Conservation (phyloP, 352 stramenopile genomes). For the Plasmopara muralis region DNA sequence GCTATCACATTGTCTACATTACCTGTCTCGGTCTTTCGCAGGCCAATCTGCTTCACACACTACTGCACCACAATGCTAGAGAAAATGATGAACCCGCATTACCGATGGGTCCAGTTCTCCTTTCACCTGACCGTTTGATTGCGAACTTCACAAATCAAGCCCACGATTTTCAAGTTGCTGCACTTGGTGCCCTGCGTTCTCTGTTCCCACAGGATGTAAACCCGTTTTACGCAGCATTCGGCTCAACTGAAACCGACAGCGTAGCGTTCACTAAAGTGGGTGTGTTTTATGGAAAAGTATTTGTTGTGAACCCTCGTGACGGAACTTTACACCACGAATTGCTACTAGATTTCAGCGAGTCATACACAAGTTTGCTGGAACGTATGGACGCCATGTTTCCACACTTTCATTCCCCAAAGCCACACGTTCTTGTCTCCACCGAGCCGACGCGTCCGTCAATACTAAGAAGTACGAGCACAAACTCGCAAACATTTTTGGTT, state of each 20-base stretch:
- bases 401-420: conserved; percentile 43
- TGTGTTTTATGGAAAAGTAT: conserved; percentile 74
- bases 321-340: conserved; percentile 52
- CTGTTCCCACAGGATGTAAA: conserved; percentile 75
- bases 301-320: conserved; percentile 51
- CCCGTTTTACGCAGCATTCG: conserved; percentile 81
- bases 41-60: conserved; percentile 40
- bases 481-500: conserved; percentile 3
- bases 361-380: conserved; percentile 51
- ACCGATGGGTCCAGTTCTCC: conserved; percentile 64
- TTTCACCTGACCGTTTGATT: conserved; percentile 57
- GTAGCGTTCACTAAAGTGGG: conserved; percentile 58
- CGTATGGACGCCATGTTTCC: conserved; percentile 76
- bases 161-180: conserved; percentile 59
- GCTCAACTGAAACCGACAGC: conserved; percentile 49
- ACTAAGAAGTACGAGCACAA: conserved; percentile 9
- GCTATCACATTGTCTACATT: conserved; percentile 78
- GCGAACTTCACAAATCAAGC: conserved; percentile 40
- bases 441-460: conserved; percentile 9
- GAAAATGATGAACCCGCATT: conserved; percentile 25
- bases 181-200: conserved; percentile 48
- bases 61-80: conserved; percentile 22
- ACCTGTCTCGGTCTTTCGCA: conserved; percentile 58
- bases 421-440: conserved; percentile 2
- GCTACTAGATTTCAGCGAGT: conserved; percentile 59